Conservation (phyloP, 169 alveolate species). For the Cytauxzoon felis region DNA sequence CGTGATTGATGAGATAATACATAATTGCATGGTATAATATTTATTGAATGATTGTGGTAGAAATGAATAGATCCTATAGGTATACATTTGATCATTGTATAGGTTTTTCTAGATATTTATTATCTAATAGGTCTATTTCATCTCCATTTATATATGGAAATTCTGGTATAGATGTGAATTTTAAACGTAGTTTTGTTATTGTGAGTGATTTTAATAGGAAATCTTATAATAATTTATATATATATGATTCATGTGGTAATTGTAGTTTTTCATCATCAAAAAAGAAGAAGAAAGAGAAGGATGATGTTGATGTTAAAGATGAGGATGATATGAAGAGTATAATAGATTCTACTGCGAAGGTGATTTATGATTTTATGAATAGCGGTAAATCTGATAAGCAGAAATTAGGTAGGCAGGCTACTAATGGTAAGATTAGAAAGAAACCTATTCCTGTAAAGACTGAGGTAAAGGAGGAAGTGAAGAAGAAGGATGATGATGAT, state of each 20-base stretch:
- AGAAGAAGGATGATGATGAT: conserved; percentile 3
- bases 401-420: conserved; percentile 45
- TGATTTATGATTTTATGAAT: conserved; percentile 17
- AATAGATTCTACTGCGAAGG: neutral
- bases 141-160: no score
- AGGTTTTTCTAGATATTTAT: no score
- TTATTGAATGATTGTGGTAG: no score
- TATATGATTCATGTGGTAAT: neutral
- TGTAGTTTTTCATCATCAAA: conserved; percentile 22
- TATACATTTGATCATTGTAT: no score
- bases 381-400: conserved; percentile 6
- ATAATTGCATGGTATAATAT: no score
- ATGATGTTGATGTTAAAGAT: neutral
- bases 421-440: conserved; percentile 38
- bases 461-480: neutral
- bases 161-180: no score
- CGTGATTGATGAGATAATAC: no score
- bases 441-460: conserved; percentile 23
- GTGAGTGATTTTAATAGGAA: no score
- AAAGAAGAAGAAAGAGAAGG: neutral
- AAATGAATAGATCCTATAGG: no score
- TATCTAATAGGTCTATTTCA: no score
- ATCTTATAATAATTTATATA: no score
- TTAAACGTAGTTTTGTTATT: no score
- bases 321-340: conserved; percentile 3